Evolutionary conservation across 192 early-diverging fungal genomes (phyloP).

Genomic region (Obelidium mucronatum): DNA sequence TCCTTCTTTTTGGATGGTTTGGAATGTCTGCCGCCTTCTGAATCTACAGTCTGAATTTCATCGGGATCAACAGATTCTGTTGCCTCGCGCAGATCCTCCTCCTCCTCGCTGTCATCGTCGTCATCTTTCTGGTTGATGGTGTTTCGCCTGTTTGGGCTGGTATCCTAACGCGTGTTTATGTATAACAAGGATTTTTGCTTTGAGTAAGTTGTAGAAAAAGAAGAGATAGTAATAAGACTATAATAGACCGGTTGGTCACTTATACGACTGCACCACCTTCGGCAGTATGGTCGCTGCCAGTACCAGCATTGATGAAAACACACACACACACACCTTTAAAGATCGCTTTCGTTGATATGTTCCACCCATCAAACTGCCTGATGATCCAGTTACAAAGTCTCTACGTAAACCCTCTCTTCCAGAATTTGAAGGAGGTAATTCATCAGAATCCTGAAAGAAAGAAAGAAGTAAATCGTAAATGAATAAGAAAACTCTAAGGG

Average conservation of each 20-base stretch:
- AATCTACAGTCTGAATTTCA: neutral
- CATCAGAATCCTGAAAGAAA: neutral
- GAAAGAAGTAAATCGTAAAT: neutral
- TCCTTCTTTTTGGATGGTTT: neutral
- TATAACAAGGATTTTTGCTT: neutral
- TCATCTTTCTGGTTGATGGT: neutral
- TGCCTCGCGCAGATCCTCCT: neutral
- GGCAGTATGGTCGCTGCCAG: too few relatives aligned
- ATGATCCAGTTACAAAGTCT: neutral
- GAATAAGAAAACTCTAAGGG: neutral
- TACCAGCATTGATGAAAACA: too few relatives aligned
- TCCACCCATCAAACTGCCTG: slow-evolving; percentile 32
- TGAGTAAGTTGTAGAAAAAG: neutral
- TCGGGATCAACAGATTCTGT: neutral
- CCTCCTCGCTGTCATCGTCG: neutral
- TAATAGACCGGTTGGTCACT: too few relatives aligned
- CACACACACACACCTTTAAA: neutral
- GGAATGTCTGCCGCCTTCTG: neutral
- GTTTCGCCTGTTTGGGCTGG: neutral
- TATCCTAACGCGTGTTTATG: neutral
- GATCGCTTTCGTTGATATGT: slow-evolving; percentile 24
- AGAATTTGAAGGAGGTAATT: too few relatives aligned
- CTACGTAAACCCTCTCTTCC: too few relatives aligned
- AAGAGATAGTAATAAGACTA: neutral
- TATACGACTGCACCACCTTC: too few relatives aligned